phyloP scores from a whole-genome alignment of 495 filamentous ascomycete species.

The Entonaema liquescens region DNA sequence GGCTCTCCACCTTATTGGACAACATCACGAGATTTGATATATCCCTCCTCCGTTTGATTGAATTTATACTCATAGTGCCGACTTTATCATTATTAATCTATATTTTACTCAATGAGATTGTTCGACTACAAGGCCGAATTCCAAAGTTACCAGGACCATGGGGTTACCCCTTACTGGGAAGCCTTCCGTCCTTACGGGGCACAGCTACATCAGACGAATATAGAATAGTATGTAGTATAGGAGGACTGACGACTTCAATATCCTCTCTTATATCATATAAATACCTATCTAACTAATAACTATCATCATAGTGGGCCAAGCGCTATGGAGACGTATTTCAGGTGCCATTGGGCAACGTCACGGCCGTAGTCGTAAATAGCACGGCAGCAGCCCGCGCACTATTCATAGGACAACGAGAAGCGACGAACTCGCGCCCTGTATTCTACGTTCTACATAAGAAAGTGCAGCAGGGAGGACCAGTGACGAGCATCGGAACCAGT shows the following conservation, averaged over 20 bases:
- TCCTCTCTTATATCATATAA: neutral
- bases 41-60: neutral
- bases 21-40: constrained; percentile 11
- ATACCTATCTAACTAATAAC: neutral
- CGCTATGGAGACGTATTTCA: constrained; percentile 73
- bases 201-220: constrained; percentile 35
- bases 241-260: neutral
- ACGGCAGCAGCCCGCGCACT: constrained; percentile 73
- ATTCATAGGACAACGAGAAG: constrained; percentile 76
- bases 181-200: constrained; percentile 66
- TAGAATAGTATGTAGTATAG: constrained; percentile 60
- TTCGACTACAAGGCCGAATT: constrained; percentile 56
- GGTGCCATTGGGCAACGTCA: constrained; percentile 70
- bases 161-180: constrained; percentile 71
- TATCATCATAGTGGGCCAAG: constrained; percentile 22
- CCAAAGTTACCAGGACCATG: constrained; percentile 70
- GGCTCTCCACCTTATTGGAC: constrained; percentile 5
- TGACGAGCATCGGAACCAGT: constrained; percentile 77
- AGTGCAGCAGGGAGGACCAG: constrained; percentile 65
- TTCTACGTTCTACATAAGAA: constrained; percentile 79
- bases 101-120: constrained; percentile 23
- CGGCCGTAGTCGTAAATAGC: constrained; percentile 75
- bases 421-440: constrained; percentile 74
- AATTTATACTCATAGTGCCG: constrained; percentile 17
- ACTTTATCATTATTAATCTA: constrained; percentile 15